Evolutionary conservation across 306 rosid species (phyloP).

Genomic region (Gynostemma pentaphyllum): DNA sequence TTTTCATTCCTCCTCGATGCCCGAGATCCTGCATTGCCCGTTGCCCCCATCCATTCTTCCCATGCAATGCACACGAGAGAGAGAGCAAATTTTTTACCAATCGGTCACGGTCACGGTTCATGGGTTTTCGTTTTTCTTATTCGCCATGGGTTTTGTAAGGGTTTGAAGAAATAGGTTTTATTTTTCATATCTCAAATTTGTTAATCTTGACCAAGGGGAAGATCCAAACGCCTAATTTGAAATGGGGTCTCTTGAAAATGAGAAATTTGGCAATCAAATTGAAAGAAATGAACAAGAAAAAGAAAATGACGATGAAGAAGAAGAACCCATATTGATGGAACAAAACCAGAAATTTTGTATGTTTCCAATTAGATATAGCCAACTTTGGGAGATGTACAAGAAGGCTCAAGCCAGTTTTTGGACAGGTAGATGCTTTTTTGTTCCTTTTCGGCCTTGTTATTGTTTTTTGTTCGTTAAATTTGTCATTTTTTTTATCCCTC

Average conservation of each 20-base stretch:
- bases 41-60: no score
- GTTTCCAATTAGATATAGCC: slow-evolving; percentile 67
- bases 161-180: background rate
- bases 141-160: background rate
- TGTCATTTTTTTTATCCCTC: background rate
- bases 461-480: background rate
- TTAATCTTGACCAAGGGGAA: background rate
- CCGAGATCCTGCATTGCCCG: no score
- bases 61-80: background rate
- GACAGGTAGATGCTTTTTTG: slow-evolving; percentile 70
- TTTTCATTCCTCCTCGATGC: no score
- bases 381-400: slow-evolving; percentile 93
- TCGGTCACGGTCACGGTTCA: background rate
- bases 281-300: background rate
- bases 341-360: slow-evolving; percentile 74
- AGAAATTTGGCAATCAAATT: background rate
- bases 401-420: slow-evolving; percentile 91
- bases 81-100: no score
- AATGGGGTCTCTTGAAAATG: background rate
- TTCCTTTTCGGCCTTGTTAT: background rate
- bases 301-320: no score
- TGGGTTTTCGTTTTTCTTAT: background rate
- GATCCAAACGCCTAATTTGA: background rate
- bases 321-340: slow-evolving; percentile 58
- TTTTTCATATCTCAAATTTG: background rate